Percentiles rank a stretch among this genome's conserved stretches.
Evolutionary conservation across 306 rosid genomes (phyloP).

Genomic region (Fagus sylvatica): DNA sequence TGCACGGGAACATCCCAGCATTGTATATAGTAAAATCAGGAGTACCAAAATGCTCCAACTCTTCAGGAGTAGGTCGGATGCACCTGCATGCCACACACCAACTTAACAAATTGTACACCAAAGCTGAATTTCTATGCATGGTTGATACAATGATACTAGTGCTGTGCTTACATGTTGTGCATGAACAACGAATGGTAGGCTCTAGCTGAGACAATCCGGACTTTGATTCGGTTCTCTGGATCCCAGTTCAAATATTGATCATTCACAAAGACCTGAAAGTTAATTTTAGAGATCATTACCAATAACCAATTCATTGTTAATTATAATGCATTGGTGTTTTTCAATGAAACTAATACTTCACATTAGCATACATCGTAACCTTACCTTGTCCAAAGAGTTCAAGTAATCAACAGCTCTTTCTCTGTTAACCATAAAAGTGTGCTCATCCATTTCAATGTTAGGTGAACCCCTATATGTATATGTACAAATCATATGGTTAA

Average conservation of each 20-base stretch:
- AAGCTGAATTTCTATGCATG: too few species aligned
- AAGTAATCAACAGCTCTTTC: constrained; percentile 95
- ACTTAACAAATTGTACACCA: constrained; percentile 65
- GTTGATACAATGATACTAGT: too few species aligned
- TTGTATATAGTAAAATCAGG: constrained; percentile 98
- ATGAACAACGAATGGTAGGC: constrained; percentile 96
- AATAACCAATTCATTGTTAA: too few species aligned
- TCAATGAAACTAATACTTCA: too few species aligned
- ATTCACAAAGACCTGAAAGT: constrained; percentile 74
- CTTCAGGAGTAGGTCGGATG: constrained; percentile 89
- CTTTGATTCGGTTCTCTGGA: constrained; percentile 76
- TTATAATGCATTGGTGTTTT: too few species aligned
- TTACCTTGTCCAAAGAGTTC: constrained; percentile 84
- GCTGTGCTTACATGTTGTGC: constrained; percentile 76
- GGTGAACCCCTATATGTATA: constrained; percentile 69
- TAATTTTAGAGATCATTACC: too few species aligned
- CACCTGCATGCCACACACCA: constrained; percentile 77
- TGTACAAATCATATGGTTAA: too few species aligned
- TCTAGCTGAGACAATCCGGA: constrained; percentile 83
- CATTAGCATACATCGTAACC: too few species aligned
- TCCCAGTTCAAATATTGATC: constrained; percentile 96
- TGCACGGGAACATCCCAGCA: constrained; percentile 94
- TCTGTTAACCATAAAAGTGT: constrained; percentile 80
- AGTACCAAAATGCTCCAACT: constrained; percentile 87
- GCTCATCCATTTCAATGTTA: constrained; percentile 95